These are phyloP conservation scores for Pythium coloratum DNA, from an alignment of 352 stramenopile species.

Conservation along the genomic window DNA sequence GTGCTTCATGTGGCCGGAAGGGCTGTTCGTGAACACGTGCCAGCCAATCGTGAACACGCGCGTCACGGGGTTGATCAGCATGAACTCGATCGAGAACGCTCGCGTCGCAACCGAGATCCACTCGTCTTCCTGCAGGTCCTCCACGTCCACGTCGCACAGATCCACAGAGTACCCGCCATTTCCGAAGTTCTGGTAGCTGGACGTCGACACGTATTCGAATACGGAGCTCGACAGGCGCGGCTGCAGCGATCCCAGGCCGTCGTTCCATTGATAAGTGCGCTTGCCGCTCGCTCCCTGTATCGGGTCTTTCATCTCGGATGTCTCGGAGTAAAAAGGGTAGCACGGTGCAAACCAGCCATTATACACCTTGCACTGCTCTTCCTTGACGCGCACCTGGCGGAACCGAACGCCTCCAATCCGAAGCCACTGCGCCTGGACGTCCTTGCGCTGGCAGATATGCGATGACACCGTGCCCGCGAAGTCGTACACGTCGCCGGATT, in stretches of 20 bases:
- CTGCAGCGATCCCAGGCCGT: slow-evolving; percentile 57
- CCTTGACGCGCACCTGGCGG: slow-evolving; percentile 76
- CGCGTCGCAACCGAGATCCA: slow-evolving; percentile 81
- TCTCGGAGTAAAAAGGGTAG: slow-evolving; percentile 68
- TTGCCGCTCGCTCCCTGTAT: slow-evolving; percentile 41
- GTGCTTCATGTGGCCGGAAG: slow-evolving; percentile 82
- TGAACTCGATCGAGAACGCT: slow-evolving; percentile 85
- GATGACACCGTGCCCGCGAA: slow-evolving; percentile 58
- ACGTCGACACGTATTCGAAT: slow-evolving; percentile 39
- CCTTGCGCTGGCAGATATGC: slow-evolving; percentile 52
- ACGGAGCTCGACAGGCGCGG: slow-evolving; percentile 59
- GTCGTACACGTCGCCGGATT: slow-evolving; percentile 74
- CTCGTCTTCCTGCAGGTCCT: slow-evolving; percentile 64
- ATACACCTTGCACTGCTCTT: slow-evolving; percentile 71
- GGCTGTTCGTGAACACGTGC: slow-evolving; percentile 80
- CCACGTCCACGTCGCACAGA: slow-evolving; percentile 59
- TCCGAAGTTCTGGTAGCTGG: slow-evolving; percentile 51
- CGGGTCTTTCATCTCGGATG: slow-evolving; percentile 48
- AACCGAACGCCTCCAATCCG: slow-evolving; percentile 79
- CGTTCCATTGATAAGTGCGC: slow-evolving; percentile 65
- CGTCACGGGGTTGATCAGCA: slow-evolving; percentile 86
- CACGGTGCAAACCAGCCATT: slow-evolving; percentile 60
- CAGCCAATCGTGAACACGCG: slow-evolving; percentile 87
- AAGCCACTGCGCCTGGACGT: slow-evolving; percentile 69
- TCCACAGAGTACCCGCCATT: slow-evolving; percentile 75